Evolutionary conservation across 2,329 filamentous ascomycete species (phyloP).

Genomic region (Aspergillus candidus): DNA sequence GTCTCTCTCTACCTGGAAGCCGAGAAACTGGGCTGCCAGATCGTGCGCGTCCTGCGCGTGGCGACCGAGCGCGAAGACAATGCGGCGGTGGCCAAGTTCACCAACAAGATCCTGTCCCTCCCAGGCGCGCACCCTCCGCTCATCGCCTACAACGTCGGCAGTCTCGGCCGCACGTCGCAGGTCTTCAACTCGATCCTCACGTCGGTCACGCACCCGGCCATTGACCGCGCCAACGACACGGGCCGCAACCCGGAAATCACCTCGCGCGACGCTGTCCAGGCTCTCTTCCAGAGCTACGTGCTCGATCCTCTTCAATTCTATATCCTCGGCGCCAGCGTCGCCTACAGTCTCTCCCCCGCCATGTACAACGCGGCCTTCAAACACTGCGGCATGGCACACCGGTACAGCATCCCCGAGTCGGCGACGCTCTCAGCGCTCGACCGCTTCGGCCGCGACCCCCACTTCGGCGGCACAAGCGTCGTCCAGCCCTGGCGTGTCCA

Average conservation of each 20-base stretch:
- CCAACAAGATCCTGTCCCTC: conserved; percentile 29
- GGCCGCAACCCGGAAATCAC: conserved; percentile 31
- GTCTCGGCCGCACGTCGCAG: conserved; percentile 39
- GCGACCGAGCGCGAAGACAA: conserved; percentile 35
- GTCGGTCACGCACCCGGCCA: conserved; percentile 36
- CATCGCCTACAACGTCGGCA: conserved; percentile 38
- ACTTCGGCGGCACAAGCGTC: conserved; percentile 39
- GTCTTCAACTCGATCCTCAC: conserved; percentile 39
- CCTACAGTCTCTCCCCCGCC: conserved; percentile 38
- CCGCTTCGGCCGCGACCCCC: conserved; percentile 31
- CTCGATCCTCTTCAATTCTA: conserved; percentile 39
- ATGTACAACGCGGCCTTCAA: conserved; percentile 41
- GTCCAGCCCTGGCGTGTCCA: conserved; percentile 41
- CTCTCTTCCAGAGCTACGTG: conserved; percentile 37
- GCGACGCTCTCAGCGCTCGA: conserved; percentile 34
- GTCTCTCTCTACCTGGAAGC: conserved; percentile 31
- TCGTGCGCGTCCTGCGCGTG: conserved; percentile 34
- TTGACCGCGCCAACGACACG: conserved; percentile 20
- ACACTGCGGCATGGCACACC: conserved; percentile 36
- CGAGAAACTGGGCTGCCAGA: conserved; percentile 32
- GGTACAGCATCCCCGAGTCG: conserved; percentile 34
- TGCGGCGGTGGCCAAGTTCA: conserved; percentile 31
- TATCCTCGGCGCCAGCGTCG: conserved; percentile 37
- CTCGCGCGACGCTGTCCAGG: conserved; percentile 32
- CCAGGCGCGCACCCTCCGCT: conserved; percentile 27